Percentiles rank a stretch among this genome's conserved stretches.
These are phyloP conservation scores for Colletotrichum zoysiae DNA, from an alignment of 2,329 filamentous ascomycete species.

Conservation along the genomic window DNA sequence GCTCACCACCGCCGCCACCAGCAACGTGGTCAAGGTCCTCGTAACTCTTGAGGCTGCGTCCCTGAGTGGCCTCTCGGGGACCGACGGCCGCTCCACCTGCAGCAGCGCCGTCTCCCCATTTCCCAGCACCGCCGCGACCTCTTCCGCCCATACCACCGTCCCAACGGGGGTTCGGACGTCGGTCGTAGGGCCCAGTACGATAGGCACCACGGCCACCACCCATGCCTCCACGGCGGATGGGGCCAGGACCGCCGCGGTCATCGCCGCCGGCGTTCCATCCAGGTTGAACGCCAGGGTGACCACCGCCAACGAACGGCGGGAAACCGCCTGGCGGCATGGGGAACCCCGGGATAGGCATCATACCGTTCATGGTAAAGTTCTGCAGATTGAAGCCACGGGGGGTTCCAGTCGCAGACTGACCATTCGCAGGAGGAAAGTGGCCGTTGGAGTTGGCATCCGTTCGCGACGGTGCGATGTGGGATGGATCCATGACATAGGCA, in stretches of 20 bases:
- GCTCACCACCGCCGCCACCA: slow-evolving; percentile 80
- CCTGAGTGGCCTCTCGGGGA: slow-evolving; percentile 91
- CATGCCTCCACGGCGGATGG: slow-evolving; percentile 75
- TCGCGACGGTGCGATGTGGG: slow-evolving; percentile 92
- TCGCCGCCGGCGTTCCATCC: slow-evolving; percentile 65
- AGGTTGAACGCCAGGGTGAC: slow-evolving; percentile 56
- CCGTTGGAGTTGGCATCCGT: slow-evolving; percentile 96
- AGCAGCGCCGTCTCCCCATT: slow-evolving; percentile 77
- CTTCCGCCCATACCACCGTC: slow-evolving; percentile 65
- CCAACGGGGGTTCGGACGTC: slow-evolving; percentile 69
- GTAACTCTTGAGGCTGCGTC: slow-evolving; percentile 94
- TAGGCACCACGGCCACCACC: slow-evolving; percentile 65
- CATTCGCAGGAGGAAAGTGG: slow-evolving; percentile 87
- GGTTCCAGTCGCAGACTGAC: slow-evolving; percentile 83
- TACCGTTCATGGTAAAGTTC: slow-evolving; percentile 73
- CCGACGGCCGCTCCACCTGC: slow-evolving; percentile 83
- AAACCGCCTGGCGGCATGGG: slow-evolving; percentile 62
- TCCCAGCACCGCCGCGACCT: slow-evolving; percentile 64
- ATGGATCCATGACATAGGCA: slow-evolving; percentile 91
- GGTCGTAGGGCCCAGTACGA: slow-evolving; percentile 80
- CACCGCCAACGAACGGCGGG: slow-evolving; percentile 67
- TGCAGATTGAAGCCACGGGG: slow-evolving; percentile 92
- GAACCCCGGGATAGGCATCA: slow-evolving; percentile 72
- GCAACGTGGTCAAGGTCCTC: slow-evolving; percentile 94
- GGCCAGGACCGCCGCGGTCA: slow-evolving; percentile 72